Evolutionary conservation across 495 filamentous ascomycete genomes (phyloP).

Genomic region (Neurospora sublineolata): DNA sequence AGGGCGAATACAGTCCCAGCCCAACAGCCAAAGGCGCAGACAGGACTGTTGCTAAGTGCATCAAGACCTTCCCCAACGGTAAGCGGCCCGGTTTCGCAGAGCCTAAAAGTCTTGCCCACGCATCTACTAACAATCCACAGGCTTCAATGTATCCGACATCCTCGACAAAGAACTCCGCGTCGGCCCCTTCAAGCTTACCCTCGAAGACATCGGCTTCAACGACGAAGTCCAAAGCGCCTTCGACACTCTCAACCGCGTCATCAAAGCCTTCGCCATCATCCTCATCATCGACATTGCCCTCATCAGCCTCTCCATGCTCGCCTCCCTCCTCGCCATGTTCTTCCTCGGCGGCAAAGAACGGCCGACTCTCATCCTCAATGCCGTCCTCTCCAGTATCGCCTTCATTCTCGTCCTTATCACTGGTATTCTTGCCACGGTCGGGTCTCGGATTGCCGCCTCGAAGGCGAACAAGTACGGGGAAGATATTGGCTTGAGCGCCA

Average conservation of each 20-base stretch:
- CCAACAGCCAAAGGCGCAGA: conserved; percentile 33
- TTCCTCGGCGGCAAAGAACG: conserved; percentile 21
- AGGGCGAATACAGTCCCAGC: conserved; percentile 47
- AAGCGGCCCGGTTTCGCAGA: conserved; percentile 10
- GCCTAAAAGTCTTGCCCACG: not conserved
- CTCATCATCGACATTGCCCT: conserved; percentile 51
- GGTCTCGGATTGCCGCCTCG: conserved; percentile 17
- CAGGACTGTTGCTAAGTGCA: conserved; percentile 55
- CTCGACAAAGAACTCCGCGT: conserved; percentile 42
- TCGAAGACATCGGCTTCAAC: conserved; percentile 50
- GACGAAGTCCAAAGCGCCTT: conserved; percentile 49
- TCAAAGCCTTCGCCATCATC: conserved; percentile 49
- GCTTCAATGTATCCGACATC: conserved; percentile 49
- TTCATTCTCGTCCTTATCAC: conserved; percentile 11
- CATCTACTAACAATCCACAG: not conserved
- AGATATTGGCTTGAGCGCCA: conserved; percentile 21
- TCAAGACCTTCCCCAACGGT: conserved; percentile 42
- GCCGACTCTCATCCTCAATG: conserved; percentile 2
- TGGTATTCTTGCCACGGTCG: conserved; percentile 16
- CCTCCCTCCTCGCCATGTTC: conserved; percentile 30
- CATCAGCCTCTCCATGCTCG: conserved; percentile 44
- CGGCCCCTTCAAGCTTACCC: conserved; percentile 36
- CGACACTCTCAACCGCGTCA: conserved; percentile 34
- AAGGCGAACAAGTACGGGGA: conserved; percentile 23
- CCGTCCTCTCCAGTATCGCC: conserved; percentile 16